Conservation (phyloP, 352 stramenopile species). For the Stephanocyclus meneghinianus region DNA sequence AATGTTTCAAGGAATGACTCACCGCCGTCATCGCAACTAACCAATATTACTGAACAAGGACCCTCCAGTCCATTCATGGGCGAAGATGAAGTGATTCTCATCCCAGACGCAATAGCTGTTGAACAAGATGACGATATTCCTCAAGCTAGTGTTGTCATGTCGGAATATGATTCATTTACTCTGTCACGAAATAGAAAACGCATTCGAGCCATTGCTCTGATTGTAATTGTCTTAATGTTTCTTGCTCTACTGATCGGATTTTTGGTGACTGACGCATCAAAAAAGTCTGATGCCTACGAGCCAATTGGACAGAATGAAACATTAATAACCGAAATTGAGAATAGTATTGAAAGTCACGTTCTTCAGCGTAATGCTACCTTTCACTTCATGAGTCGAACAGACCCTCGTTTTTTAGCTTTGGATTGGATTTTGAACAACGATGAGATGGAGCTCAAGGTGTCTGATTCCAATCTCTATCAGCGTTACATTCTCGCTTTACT, state of each 20-base stretch:
- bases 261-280: too few species aligned
- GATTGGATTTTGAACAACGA: slow-evolving; percentile 50
- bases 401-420: slow-evolving; percentile 32
- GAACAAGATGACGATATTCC: neutral
- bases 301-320: neutral
- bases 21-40: neutral
- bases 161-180: neutral
- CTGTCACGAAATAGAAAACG: neutral
- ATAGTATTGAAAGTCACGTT: slow-evolving; percentile 7
- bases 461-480: slow-evolving; percentile 29
- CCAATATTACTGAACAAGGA: neutral
- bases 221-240: neutral
- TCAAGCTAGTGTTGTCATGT: neutral
- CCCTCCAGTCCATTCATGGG: neutral
- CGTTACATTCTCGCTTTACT: slow-evolving; percentile 36
- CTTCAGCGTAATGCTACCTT: slow-evolving; percentile 25
- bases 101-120: neutral
- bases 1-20: too few species aligned
- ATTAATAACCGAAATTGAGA: neutral
- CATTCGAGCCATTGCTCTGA: neutral
- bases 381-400: slow-evolving; percentile 12
- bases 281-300: too few species aligned
- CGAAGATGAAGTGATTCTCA: neutral
- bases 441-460: slow-evolving; percentile 24
- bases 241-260: too few species aligned